Evolutionary conservation across 2,329 filamentous ascomycete species (phyloP), one percentile per base, ranked within the genome.

Genomic region (Bipolaris victoriae): DNA sequence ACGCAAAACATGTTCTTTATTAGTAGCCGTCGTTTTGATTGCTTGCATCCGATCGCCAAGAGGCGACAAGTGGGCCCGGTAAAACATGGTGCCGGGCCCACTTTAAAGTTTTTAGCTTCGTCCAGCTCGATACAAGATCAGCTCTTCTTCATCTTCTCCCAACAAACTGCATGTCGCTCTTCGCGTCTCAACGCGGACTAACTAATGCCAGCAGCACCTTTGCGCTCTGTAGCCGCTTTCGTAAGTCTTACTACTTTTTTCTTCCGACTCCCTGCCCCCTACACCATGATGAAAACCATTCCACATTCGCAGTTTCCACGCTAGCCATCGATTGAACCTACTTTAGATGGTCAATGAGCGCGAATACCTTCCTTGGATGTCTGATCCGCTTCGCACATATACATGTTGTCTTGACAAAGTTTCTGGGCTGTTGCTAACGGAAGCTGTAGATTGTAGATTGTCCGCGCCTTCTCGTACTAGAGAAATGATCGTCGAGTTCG

Each of bases 291-390:
- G 87, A 90, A 90, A 88, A 52, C 24, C 77, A 84, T 84, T 82
- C 87, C 85, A 81, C 85, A 90, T 91, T 92, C 89, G 89, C 89
- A 92, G 89, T 92, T 92, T 92, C 87, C 89, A 90, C 89, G 90
- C 82, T 87, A 90, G 87, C 84, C 84, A 83, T 83, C 79, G 73
- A 68, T 72, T 76, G 86, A 88, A 87, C 86, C 86, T 86, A 83
- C 78, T 79, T 66, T 49, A 83, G 83, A 73, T 73, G 84, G 83
- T 81, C 88, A 73, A 88, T 90, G 88, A 90, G 83, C 83, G 87
- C 70, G 66, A 71, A 69, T 72, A 70, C 77, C 87, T 89, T 90
- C 87, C 86, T 90, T 90, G 87, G 88, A 90, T 90, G 88, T 89
- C 87, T 88, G 85, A 89, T 80, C 9, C 35, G 50, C 57, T 51